phyloP scores from a whole-genome alignment of 495 filamentous ascomycete species.

The Massariosphaeria phaeospora region DNA sequence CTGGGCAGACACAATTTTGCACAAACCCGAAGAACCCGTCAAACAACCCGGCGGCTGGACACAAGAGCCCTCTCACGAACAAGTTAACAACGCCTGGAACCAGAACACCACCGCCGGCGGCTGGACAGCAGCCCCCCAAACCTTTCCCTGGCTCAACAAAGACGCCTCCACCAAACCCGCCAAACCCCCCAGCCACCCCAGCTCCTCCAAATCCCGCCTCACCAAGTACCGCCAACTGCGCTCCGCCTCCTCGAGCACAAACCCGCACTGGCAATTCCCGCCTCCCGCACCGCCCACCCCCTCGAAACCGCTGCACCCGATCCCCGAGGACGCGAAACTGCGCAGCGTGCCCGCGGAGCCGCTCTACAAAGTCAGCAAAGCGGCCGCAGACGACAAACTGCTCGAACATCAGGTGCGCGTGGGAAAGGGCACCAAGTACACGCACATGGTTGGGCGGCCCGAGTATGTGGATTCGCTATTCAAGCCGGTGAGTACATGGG shows the following conservation, averaged over 20 bases:
- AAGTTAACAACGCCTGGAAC: neutral
- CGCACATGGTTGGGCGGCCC: slow-evolving; percentile 38
- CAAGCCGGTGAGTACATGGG: slow-evolving; percentile 32
- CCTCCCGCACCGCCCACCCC: neutral
- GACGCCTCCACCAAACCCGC: neutral
- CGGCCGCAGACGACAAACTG: slow-evolving; percentile 10
- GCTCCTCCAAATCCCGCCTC: neutral
- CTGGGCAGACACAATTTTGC: too few relatives aligned
- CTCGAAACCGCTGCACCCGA: neutral
- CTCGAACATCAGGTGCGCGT: slow-evolving; percentile 39
- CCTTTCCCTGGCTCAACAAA: neutral
- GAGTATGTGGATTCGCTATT: slow-evolving; percentile 43
- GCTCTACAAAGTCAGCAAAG: slow-evolving; percentile 2
- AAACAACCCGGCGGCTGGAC: too few relatives aligned
- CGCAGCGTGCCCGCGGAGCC: slow-evolving; percentile 10
- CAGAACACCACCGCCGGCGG: neutral
- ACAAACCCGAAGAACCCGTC: neutral
- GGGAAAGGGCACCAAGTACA: slow-evolving; percentile 39
- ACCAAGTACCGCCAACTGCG: neutral
- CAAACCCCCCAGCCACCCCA: neutral
- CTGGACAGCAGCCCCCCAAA: neutral
- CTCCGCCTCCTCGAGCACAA: neutral
- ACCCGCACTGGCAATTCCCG: neutral
- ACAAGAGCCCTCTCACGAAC: too few relatives aligned
- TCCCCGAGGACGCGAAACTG: neutral